Evolutionary conservation across 305 asterid genomes (phyloP), one percentile per base, ranked within the genome.

Genomic region (Fraxinus sp.): DNA sequence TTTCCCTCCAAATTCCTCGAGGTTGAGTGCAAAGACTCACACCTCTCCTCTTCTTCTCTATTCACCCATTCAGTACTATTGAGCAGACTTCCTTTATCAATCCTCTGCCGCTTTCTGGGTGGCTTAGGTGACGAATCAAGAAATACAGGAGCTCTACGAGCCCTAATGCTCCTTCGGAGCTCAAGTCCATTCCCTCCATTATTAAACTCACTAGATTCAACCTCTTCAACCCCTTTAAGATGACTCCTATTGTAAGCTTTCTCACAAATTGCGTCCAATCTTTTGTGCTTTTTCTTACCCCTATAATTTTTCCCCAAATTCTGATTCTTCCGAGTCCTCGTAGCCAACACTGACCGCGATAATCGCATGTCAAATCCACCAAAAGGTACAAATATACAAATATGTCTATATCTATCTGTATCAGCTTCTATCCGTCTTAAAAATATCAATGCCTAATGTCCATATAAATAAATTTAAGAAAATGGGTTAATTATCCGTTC

Each of bases 121-220:
- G 98, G 98, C 79, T 84, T 26, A 72, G 99, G 99, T 8, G 99
- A 97, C 64, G 99, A 91, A 85, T 97, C 99, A 11, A 97, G 98
- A 85, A 97, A 79, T 74, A 84, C 92, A 6, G 98, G 97, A 82
- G 97, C 91, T 88, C 82, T 93, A 66, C 99, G 91, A 85, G 91
- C 89, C 93, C 99, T 92, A 86, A 66, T 86, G 84, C 99, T 94
- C 88, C 97, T 85, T 14, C 99, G 86, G 52, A 89, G 87, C 91
- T 96, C 98, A 70, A 72, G 52, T 33, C 89, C 95, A 80, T 88
- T 77, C 85, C 76, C 92, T 78, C 80, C 93, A 81, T 82, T 88
- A 83, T 83, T 78, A 71, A 36, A 39, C 77, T 85, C 91, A 49
- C 79, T 80, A 46, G 86, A 16, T 78, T 85, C 94, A 44, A 52